Base-by-base conservation (phyloP, 345 rosid genomes). In the Eutrema yunnanense region DNA sequence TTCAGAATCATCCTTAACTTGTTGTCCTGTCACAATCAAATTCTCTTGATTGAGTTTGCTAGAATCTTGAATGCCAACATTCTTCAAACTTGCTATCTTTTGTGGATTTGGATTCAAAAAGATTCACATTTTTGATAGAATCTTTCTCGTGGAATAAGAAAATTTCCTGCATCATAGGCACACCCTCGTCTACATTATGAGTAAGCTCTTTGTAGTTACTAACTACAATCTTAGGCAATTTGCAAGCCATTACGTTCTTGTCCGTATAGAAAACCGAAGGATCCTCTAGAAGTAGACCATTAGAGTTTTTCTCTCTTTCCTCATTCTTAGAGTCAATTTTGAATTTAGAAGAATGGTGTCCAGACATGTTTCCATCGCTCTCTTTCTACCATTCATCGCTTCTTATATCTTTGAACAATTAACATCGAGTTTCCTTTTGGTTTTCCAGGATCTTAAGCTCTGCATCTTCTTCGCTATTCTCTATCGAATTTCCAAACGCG, bases 171-270 rank as follows among this genome's bases (percentile, higher is more conserved):
- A 75, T 59, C 46, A 78, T 80, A 65, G 57, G 42, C 38, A 87
- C 71, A 53, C 80, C 88, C 53, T 93, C 88, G 10, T 93, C 90
- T 27, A 87, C 22, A 54, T 77, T 79, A 78, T 69, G 78, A 52
- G 82, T 64, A 62, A 55, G 81, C 76, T 87, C 89, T 59, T 84
- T 67, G 75, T 74, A 81, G 6, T 27, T 48, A 73, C 87, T 82
- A 73, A 88, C 83, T 29, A 81, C 69, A 53, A 84, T 65, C 77
- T 90, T 89, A 5, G 86, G 87, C 9, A 82, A 50, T 10, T 79
- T 81, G 49, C 81, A 72, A 72, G 74, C 86, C 72, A 60, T 54
- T 14, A 83, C 81, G 67, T 67, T 82, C 77, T 86, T 82, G 79
- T 84, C 84, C 78, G 61, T 61, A 16, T 19, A 19, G 19, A 19